Evolutionary conservation across 805 yeast species (phyloP), one percentile per base, ranked within the genome.

Genomic region (Monosporozyma siamensis): DNA sequence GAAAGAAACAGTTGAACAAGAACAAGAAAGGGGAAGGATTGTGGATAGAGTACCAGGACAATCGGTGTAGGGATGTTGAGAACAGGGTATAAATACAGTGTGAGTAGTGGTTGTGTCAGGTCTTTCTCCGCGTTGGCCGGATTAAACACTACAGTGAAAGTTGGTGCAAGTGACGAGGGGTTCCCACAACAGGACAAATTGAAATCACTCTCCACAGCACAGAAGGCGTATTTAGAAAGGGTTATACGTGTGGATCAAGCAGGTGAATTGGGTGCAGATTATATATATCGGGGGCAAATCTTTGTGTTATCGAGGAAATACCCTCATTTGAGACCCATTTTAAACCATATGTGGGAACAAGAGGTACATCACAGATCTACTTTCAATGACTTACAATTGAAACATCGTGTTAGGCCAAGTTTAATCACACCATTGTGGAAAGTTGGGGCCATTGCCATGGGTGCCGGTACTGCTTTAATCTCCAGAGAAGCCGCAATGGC

Each of bases 401-500:
- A 74, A 45, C 78, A 84, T 49, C 69, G 97, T 39, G 95, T 89
- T 1, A 75, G 98, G 53, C 98, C 98, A 3, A 86, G 96, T 0
- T 54, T 92, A 12, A 63, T 92, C 32, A 89, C 97, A 0, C 98
- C 98, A 1, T 54, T 86, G 1, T 92, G 98, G 98, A 88, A 84
- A 59, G 63, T 75, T 0, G 97, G 97, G 3, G 97, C 98, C 0
- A 70, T 82, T 39, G 79, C 80, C 0, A 70, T 92, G 68, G 98
- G 98, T 3, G 77, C 78, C 1, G 82, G 80, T 1, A 92, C 97
- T 0, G 97, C 95, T 0, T 53, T 83, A 42, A 64, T 88, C 48
- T 82, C 96, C 14, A 86, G 87, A 56, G 96, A 90, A 59, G 97
- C 95, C 2, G 97, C 98, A 2, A 92, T 92, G 98, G 97, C 98